Percentiles rank a stretch among this genome's conserved stretches.
Conservation (phyloP, 2,329 filamentous ascomycete species). For the Talaromyces funiculosus region DNA sequence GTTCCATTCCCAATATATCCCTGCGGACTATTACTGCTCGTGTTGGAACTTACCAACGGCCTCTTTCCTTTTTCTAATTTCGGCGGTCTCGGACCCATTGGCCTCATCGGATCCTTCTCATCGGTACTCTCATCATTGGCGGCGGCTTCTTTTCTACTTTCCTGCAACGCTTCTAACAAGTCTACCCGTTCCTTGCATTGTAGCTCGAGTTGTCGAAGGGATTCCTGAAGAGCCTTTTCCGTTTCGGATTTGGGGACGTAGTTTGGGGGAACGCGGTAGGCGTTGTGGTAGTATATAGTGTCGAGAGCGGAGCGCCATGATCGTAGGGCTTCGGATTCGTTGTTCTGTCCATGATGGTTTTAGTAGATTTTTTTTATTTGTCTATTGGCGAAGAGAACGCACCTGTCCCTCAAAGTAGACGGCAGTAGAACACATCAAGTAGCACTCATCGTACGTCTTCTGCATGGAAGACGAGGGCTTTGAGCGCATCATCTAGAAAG, state of each 20-base stretch:
- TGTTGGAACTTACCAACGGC: conserved; percentile 21
- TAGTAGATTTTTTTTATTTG: background rate
- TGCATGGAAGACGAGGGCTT: conserved; percentile 70
- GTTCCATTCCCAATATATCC: conserved; percentile 76
- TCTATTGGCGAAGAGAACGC: conserved; percentile 19
- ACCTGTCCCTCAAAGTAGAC: conserved; percentile 95
- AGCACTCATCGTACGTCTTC: conserved; percentile 97
- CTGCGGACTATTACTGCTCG: conserved; percentile 22
- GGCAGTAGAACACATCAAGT: conserved; percentile 88
- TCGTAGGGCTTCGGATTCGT: conserved; percentile 82
- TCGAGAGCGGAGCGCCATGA: conserved; percentile 87
- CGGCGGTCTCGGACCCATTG: background rate
- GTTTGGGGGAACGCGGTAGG: conserved; percentile 64
- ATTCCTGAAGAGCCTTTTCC: conserved; percentile 75
- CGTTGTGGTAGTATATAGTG: conserved; percentile 80
- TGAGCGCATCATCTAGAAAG: conserved; percentile 44
- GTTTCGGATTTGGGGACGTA: conserved; percentile 72
- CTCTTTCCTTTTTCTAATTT: conserved; percentile 27
- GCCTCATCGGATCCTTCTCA: conserved; percentile 17
- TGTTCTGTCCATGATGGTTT: conserved; percentile 55
- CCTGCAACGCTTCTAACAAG: conserved; percentile 71
- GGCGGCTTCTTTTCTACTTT: conserved; percentile 54
- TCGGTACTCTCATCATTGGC: conserved; percentile 20
- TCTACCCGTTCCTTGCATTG: conserved; percentile 94
- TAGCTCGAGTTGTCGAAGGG: conserved; percentile 72